A percentile compares a stretch with the other conserved stretches of the same genome.
Evolutionary conservation across 305 asterid genomes (phyloP).

Genomic region (Salvia sclarea): DNA sequence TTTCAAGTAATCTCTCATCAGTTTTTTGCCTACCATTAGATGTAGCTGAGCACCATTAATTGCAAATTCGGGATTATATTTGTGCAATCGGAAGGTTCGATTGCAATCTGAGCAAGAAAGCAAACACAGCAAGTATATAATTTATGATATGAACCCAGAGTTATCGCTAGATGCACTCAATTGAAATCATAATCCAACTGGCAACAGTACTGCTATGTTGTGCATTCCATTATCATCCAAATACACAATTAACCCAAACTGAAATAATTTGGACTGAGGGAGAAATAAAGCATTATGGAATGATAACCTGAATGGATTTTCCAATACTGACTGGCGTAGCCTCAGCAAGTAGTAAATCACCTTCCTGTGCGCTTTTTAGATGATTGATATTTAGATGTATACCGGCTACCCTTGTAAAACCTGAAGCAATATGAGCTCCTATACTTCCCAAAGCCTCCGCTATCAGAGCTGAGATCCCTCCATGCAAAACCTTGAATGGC

Average conservation of each 20-base stretch:
- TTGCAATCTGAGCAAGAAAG: neutral
- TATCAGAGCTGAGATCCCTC: conserved; percentile 84
- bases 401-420: conserved; percentile 69
- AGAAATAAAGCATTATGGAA: neutral
- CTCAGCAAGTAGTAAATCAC: conserved; percentile 67
- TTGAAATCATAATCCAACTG: neutral
- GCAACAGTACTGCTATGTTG: neutral
- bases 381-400: conserved; percentile 73
- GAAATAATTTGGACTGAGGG: neutral
- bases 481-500: conserved; percentile 76
- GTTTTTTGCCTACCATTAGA: too few relatives aligned
- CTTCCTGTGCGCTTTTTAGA: conserved; percentile 58
- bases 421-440: conserved; percentile 74
- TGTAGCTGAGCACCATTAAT: neutral
- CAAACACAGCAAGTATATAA: too few relatives aligned
- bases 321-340: conserved; percentile 70
- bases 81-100: neutral
- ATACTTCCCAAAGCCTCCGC: conserved; percentile 76
- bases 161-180: neutral
- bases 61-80: neutral
- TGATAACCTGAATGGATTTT: conserved; percentile 57
- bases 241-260: neutral
- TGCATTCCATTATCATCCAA: neutral
- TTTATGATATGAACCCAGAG: too few relatives aligned
- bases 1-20: neutral